Evolutionary conservation across 2,329 filamentous ascomycete genomes (phyloP).

Genomic region (Trichothecium roseum): DNA sequence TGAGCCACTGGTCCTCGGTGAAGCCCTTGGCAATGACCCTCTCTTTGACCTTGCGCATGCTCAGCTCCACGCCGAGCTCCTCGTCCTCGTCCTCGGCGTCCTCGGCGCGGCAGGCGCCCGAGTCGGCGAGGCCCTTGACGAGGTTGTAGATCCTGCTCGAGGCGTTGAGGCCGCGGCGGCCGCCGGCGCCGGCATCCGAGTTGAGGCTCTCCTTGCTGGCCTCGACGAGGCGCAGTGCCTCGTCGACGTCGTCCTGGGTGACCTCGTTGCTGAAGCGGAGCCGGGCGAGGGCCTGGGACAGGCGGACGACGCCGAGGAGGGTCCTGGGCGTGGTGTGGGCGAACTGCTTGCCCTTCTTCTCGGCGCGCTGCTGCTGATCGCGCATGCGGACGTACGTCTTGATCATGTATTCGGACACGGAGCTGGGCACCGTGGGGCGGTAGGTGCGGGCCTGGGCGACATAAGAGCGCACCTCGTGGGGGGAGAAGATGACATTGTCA

Average conservation of each 20-base stretch:
- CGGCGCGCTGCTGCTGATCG: constrained; percentile 82
- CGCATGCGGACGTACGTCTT: constrained; percentile 94
- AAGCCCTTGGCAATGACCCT: constrained; percentile 93
- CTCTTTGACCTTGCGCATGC: constrained; percentile 80
- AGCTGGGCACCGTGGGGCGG: constrained; percentile 74
- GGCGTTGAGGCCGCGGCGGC: constrained; percentile 60
- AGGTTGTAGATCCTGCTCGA: constrained; percentile 92
- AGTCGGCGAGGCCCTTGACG: constrained; percentile 78
- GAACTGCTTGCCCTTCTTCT: constrained; percentile 85
- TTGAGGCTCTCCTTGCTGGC: constrained; percentile 88
- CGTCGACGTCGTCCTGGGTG: constrained; percentile 86
- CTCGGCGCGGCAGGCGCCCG: constrained; percentile 73
- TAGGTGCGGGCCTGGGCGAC: constrained; percentile 86
- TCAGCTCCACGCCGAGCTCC: constrained; percentile 56
- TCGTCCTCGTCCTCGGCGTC: constrained; percentile 46
- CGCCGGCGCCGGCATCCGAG: constrained; percentile 48
- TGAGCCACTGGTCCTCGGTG: constrained; percentile 84
- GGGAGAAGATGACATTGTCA: constrained; percentile 66
- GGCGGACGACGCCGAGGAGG: constrained; percentile 80
- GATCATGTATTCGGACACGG: constrained; percentile 90
- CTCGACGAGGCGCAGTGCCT: constrained; percentile 82
- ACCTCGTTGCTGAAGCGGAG: constrained; percentile 81
- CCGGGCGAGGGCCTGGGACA: constrained; percentile 87
- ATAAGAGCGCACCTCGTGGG: constrained; percentile 90
- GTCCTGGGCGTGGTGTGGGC: constrained; percentile 91